Conservation (phyloP, 2,329 filamentous ascomycete genomes). For the Fusarium sp. region DNA sequence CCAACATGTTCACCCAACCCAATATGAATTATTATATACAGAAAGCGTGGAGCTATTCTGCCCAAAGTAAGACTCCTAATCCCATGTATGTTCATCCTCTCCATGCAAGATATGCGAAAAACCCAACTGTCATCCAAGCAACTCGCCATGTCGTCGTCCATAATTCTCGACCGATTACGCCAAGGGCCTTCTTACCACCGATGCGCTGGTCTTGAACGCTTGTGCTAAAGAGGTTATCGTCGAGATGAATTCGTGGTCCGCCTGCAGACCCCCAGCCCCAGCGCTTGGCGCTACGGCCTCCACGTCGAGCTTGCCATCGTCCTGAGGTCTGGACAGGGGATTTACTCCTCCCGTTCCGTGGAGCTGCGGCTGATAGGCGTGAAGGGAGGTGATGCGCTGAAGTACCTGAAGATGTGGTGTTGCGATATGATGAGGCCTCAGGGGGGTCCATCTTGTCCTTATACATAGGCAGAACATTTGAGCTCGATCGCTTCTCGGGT, state of each 20-base stretch:
- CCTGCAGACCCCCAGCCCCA: constrained; percentile 61
- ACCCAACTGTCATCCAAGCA: constrained; percentile 70
- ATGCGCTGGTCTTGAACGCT: constrained; percentile 43
- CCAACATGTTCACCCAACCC: background rate
- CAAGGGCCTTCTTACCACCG: constrained; percentile 53
- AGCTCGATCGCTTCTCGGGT: constrained; percentile 46
- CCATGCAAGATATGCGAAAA: constrained; percentile 75
- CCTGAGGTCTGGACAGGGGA: constrained; percentile 36
- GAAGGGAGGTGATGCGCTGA: constrained; percentile 44
- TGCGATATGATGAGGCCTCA: constrained; percentile 35
- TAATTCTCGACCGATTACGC: constrained; percentile 69
- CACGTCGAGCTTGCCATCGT: constrained; percentile 46
- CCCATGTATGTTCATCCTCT: constrained; percentile 59
- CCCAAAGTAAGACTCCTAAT: constrained; percentile 1
- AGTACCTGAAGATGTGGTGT: constrained; percentile 43
- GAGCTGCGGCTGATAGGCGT: constrained; percentile 38
- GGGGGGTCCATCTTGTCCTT: constrained; percentile 66
- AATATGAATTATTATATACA: constrained; percentile 24
- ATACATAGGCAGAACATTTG: constrained; percentile 57
- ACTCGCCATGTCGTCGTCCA: constrained; percentile 72
- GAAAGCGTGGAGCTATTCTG: background rate
- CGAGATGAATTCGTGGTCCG: constrained; percentile 67
- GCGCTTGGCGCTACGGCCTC: constrained; percentile 44
- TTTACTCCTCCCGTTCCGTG: constrained; percentile 36
- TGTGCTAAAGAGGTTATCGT: constrained; percentile 61